These are phyloP conservation scores for Neurospora sp. DNA, from an alignment of 495 filamentous ascomycete species.

Conservation along the genomic window DNA sequence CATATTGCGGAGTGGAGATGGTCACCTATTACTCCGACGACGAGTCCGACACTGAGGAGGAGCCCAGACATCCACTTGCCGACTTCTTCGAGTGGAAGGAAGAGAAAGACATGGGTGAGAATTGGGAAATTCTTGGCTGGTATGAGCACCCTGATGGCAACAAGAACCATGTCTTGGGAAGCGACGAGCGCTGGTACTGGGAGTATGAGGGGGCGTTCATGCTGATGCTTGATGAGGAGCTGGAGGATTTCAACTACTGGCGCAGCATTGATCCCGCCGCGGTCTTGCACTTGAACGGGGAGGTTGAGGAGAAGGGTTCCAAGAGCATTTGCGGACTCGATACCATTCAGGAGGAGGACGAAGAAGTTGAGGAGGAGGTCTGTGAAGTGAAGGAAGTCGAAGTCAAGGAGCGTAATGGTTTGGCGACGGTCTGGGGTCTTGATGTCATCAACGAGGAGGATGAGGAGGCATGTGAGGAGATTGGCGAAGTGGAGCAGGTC, in stretches of 20 bases:
- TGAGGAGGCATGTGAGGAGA: not conserved
- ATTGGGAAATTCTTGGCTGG: not conserved
- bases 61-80: not conserved
- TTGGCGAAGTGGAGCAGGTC: not conserved
- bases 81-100: not conserved
- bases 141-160: not conserved
- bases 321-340: not conserved
- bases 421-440: not conserved
- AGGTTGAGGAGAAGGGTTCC: not conserved
- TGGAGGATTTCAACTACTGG: not conserved
- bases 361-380: not conserved
- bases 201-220: not conserved
- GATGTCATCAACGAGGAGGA: not conserved
- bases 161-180: not conserved
- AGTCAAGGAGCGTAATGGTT: not conserved
- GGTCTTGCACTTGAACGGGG: not conserved
- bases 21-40: not conserved
- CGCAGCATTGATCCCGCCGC: not conserved
- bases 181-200: not conserved
- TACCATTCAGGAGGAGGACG: not conserved
- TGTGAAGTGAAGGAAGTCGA: not conserved
- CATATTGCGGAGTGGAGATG: not conserved
- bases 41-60: not conserved
- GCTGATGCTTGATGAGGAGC: not conserved
- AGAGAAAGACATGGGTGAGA: not conserved